phyloP scores from a whole-genome alignment of 1,284 basidiomycete genomes.

The Ceratorhiza oryzae-sativae region DNA sequence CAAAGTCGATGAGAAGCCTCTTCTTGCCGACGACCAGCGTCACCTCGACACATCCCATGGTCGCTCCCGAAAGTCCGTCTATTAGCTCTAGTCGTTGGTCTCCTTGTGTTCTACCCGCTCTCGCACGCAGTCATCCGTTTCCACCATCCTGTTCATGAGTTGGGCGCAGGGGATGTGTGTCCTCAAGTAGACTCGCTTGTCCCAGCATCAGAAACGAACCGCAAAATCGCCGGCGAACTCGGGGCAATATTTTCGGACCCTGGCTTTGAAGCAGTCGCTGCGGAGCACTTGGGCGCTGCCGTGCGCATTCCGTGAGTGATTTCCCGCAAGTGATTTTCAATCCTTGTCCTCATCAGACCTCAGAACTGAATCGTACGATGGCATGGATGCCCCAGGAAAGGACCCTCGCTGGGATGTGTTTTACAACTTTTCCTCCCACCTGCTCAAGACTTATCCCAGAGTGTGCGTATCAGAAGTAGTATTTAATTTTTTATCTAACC shows the following conservation, averaged over 20 bases:
- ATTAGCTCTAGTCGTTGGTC: slow-evolving; percentile 18
- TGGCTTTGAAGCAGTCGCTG: slow-evolving; percentile 28
- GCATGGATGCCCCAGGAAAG: slow-evolving; percentile 49
- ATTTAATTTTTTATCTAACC: no score
- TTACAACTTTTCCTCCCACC: slow-evolving; percentile 50
- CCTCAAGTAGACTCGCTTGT: slow-evolving; percentile 20
- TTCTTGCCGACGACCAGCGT: background rate
- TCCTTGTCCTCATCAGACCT: background rate
- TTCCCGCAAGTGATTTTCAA: background rate
- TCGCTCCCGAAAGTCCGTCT: background rate
- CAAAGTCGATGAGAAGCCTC: slow-evolving; percentile 17
- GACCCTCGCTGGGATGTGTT: slow-evolving; percentile 52
- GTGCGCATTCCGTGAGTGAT: slow-evolving; percentile 39
- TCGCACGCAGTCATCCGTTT: slow-evolving; percentile 13
- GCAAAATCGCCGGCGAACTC: slow-evolving; percentile 21
- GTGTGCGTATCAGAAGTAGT: slow-evolving; percentile 44
- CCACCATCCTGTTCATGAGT: background rate
- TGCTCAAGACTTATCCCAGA: slow-evolving; percentile 52
- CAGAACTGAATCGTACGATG: slow-evolving; percentile 53
- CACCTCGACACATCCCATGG: background rate
- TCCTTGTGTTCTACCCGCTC: slow-evolving; percentile 25
- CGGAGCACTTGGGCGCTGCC: slow-evolving; percentile 38
- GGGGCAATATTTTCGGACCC: slow-evolving; percentile 30
- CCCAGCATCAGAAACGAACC: slow-evolving; percentile 10
- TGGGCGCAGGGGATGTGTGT: slow-evolving; percentile 7